Evolutionary conservation across 202 grass and related monocot species (phyloP), one percentile per base, ranked within the genome.

Genomic region (Thinopyrum obtusiflorum): DNA sequence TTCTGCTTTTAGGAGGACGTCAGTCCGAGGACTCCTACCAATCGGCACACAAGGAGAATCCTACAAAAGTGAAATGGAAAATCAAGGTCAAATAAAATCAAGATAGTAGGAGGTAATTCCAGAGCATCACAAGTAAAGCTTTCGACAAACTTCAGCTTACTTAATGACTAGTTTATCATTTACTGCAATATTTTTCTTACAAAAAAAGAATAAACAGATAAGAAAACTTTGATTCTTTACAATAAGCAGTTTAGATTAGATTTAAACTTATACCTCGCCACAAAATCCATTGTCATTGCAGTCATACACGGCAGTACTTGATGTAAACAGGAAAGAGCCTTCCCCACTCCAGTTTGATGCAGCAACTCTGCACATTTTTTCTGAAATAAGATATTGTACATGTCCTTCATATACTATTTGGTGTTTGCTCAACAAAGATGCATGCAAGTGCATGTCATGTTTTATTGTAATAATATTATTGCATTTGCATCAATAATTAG

Each of bases 281-380:
- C 91, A 98, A 2, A 89, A 87, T 79, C 84, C 91, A 85, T 98
- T 98, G 77, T 98, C 73, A 66, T 32, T 91, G 85, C 86, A 87
- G 44, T 98, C 89, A 94, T 94, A 98, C 25, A 82, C 70, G 65
- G 91, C 93, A 84, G 93, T 89, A 84, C 93, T 98, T 4, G 91
- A 98, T 77, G 96, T 95, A 83, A 95, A 98, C 46, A 98, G 57
- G 82, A 95, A 98, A 84, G 83, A 92, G 29, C 96, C 96, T 89
- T 92, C 91, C 75, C 89, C 86, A 76, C 80, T 98, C 96, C 96
- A 98, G 40, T 94, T 98, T 27, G 93, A 95, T 63, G 88, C 82
- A 68, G 89, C 91, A 68, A 91, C 77, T 89, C 96, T 98, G 89
- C 86, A 92, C 9, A 73, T 25, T 18, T 65, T 83, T 63, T 84